Base-by-base conservation (phyloP, 2,329 filamentous ascomycete species). In the Aspergillus aculeatinus region DNA sequence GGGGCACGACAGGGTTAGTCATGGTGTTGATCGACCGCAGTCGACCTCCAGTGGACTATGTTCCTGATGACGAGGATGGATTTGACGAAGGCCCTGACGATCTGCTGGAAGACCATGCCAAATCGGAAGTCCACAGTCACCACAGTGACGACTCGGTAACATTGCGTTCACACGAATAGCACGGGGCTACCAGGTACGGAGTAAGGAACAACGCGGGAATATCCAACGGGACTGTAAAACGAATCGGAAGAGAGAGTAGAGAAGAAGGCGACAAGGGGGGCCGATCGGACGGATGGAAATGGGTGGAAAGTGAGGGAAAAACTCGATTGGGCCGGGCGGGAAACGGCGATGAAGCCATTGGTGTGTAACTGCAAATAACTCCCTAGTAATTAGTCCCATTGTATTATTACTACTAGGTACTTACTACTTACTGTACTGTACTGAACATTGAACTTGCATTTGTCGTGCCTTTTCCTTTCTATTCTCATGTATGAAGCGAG, bases 1-100 rank as follows among this genome's bases (percentile, higher is more conserved):
- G 72, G 3, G 70, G 70, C 48, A 57, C 73, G 23, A 67, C 66
- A 42, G 73, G 72, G 58, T 68, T 74, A 47, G 39, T 68, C 11
- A 70, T 70, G 33, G 62, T 72, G 23, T 63, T 72, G 48, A 48
- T 70, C 21, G 60, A 66, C 52, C 63, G 60, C 23, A 25, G 57
- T 33, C 57, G 61, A 48, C 23, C 50, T 53, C 60, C 63, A 16
- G 14, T 21, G 14, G 39, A 31, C 39, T 12, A 29, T 25, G 42
- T 33, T 47, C 42, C 53, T 33, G 44, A 48, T 27, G 42, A 48
- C 27, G 12, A 19, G 16, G 25, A 27, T 12, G 25, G 42, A 55
- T 48, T 27, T 48, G 21, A 33, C 42, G 27, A 55, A 23, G 27
- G 47, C 51, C 29, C 51, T 53, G n/a, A 35, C 42, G 21, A 35